These are phyloP conservation scores for Suhomyces coccinellae DNA, from an alignment of 1,139 yeast genomes.

Conservation along the genomic window DNA sequence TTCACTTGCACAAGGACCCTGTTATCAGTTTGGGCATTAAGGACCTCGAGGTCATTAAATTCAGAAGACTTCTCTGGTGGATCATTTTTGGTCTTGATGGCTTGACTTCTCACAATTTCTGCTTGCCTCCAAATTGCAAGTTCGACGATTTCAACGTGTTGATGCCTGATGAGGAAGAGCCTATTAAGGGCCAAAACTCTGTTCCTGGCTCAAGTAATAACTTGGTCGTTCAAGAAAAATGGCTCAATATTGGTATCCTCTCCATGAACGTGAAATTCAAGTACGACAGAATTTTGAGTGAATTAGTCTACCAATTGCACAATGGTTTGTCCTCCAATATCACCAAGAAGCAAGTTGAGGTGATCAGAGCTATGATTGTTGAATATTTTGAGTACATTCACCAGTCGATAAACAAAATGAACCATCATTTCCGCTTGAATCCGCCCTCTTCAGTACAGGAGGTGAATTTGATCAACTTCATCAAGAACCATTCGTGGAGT, in stretches of 20 bases:
- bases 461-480: slow-evolving; percentile 47
- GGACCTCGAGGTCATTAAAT: slow-evolving; percentile 49
- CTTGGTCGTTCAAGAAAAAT: slow-evolving; percentile 19
- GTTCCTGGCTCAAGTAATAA: slow-evolving; percentile 10
- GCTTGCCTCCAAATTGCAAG: slow-evolving; percentile 57
- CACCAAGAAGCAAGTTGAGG: slow-evolving; percentile 40
- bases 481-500: slow-evolving; percentile 51
- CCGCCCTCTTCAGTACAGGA: slow-evolving; percentile 39
- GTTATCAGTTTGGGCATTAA: slow-evolving; percentile 47
- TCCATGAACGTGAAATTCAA: slow-evolving; percentile 55
- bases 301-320: slow-evolving; percentile 46
- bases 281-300: slow-evolving; percentile 53
- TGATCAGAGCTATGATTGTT: slow-evolving; percentile 48
- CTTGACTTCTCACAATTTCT: slow-evolving; percentile 56
- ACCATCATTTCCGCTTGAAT: slow-evolving; percentile 16
- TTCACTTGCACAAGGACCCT: slow-evolving; percentile 62
- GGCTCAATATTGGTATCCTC: slow-evolving; percentile 39
- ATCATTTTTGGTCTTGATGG: slow-evolving; percentile 62
- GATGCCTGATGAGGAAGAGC: slow-evolving; percentile 52
- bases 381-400: slow-evolving; percentile 52
- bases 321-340: slow-evolving; percentile 41
- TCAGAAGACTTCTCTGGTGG: slow-evolving; percentile 64
- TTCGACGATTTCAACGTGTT: slow-evolving; percentile 57
- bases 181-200: slow-evolving; percentile 27
- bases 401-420: slow-evolving; percentile 35